Evolutionary conservation across 441 rosid species (phyloP), one percentile per base, ranked within the genome.

Genomic region (Dalechampia spathulata): DNA sequence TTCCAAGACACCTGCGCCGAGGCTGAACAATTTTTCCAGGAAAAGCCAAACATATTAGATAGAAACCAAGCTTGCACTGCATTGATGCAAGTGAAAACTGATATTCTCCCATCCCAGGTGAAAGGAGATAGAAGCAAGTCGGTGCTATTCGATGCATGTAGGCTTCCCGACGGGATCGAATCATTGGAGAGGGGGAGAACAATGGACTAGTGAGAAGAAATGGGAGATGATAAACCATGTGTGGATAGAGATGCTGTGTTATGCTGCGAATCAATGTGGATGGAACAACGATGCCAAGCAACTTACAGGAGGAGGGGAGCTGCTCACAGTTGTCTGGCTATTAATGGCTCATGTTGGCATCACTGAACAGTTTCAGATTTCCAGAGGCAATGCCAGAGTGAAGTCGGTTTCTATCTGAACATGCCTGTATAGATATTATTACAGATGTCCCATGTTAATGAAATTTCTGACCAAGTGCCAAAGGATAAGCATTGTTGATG

Each of bases 251-350:
- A 57, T 73, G 55, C 50, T 79, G 7, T 17, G 27, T 44, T 56
- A 64, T 28, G 79, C 71, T 5, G 79, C 81, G 1, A 34, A 37
- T 14, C 70, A 67, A 1, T 42, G 79, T n/a, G 27, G 43, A 13
- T 69, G 76, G 13, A 58, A 30, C 23, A 20, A 61, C 16, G 81
- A 79, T 46, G 66, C 65, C n/a, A 64, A 61, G 21, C 68, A 65
- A 38, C 69, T 74, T n/a, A 68, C 59, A 7, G 46, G 57, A 26
- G 81, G 81, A 5, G 75, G 73, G 0, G 75, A 71, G 74, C 63
- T 76, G 15, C 68, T 76, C 14, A 71, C 77, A 25, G 72, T 71
- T 62, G 70, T 69, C 8, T 79, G 77, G 69, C 68, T 76, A 49
- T 52, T 76, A 22, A 54, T 72, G 69, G 68, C 73, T 4, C 78